phyloP scores from a whole-genome alignment of 192 early-diverging fungal species.

The Linnemannia hyalina region DNA sequence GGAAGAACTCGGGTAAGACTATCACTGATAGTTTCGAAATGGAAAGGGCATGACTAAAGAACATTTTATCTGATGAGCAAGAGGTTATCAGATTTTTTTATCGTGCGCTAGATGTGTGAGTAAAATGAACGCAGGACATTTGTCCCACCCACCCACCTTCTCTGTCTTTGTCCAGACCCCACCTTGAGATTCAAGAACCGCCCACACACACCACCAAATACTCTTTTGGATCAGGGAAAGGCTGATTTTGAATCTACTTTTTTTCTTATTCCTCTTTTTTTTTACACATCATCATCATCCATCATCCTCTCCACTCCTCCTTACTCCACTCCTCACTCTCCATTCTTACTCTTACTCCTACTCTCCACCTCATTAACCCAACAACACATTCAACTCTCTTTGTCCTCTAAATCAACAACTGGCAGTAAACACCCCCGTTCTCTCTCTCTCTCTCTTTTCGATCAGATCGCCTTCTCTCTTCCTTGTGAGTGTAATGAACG shows the following conservation, averaged over 20 bases:
- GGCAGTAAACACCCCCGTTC: background rate
- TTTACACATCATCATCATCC: conserved; percentile 5
- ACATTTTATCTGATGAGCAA: background rate
- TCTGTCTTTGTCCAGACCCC: background rate
- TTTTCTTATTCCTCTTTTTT: background rate
- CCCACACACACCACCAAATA: background rate
- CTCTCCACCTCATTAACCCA: background rate
- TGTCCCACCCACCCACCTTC: no score
- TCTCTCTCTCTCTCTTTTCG: background rate
- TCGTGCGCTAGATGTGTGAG: background rate
- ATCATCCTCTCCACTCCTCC: background rate
- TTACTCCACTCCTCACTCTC: background rate
- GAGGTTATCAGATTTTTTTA: conserved; percentile 16
- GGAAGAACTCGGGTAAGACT: background rate
- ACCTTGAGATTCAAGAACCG: background rate
- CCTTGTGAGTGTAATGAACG: background rate
- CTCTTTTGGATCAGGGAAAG: background rate
- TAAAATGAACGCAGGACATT: background rate
- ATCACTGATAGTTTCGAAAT: background rate
- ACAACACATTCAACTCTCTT: background rate
- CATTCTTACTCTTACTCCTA: background rate
- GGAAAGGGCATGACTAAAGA: background rate
- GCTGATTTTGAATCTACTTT: conserved; percentile 2
- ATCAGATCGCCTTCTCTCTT: background rate
- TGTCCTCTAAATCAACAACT: background rate